phyloP scores from a whole-genome alignment of 371 early-diverging fungal genomes.

The Apophysomyces sp. region DNA sequence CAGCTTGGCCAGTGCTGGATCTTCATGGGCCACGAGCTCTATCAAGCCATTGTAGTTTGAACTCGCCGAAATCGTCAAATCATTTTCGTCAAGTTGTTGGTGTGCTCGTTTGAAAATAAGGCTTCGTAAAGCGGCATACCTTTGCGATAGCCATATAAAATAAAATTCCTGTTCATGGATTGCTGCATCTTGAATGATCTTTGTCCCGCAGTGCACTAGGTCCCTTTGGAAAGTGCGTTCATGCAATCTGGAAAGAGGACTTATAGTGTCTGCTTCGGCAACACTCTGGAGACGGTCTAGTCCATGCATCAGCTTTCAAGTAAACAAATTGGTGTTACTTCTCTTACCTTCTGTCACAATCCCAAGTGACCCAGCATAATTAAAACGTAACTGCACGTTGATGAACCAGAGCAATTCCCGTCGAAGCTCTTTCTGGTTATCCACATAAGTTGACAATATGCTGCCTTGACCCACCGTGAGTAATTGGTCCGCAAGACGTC shows the following conservation, averaged over 20 bases:
- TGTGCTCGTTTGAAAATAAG: constrained; percentile 37
- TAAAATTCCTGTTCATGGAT: constrained; percentile 19
- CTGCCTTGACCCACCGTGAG: constrained; percentile 24
- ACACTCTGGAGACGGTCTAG: constrained; percentile 11
- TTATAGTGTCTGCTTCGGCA: constrained; percentile 5
- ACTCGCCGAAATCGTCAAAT: constrained; percentile 31
- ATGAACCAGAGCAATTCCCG: constrained; percentile 28
- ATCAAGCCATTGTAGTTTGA: constrained; percentile 47
- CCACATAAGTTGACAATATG: constrained; percentile 16
- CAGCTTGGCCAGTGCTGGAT: constrained; percentile 29
- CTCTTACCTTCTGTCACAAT: constrained; percentile 19
- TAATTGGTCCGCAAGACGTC: constrained; percentile 19
- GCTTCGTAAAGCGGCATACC: constrained; percentile 36
- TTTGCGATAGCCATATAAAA: constrained; percentile 39
- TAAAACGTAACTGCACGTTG: constrained; percentile 36
- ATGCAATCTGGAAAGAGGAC: constrained; percentile 28
- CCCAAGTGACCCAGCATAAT: constrained; percentile 36
- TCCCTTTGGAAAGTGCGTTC: constrained; percentile 46
- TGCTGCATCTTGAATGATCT: constrained; percentile 24
- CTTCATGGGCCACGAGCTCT: constrained; percentile 23
- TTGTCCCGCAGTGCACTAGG: constrained; percentile 29
- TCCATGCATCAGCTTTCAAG: neutral
- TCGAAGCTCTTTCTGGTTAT: constrained; percentile 15
- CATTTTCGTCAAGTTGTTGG: constrained; percentile 34
- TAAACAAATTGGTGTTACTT: neutral